A percentile compares a stretch with the other conserved stretches of the same genome.
These are phyloP conservation scores for Myxozyma udenii DNA, from an alignment of 805 yeast species.

Conservation along the genomic window DNA sequence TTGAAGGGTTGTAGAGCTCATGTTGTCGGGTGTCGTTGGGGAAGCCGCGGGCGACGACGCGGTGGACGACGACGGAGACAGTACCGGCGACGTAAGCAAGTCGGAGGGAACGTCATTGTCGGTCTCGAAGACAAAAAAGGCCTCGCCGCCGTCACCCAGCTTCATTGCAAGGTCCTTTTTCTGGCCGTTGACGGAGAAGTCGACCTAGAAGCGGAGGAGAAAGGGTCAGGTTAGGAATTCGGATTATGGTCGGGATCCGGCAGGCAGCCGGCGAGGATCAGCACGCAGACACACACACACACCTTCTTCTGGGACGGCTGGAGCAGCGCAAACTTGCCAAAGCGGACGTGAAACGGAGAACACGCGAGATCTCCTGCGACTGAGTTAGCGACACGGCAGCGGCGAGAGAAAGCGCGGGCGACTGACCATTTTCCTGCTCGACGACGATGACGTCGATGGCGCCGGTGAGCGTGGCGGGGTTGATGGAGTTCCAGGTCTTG, in stretches of 20 bases:
- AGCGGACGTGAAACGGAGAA: constrained; percentile 94
- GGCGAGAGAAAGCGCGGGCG: no score
- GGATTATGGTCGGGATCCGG: neutral
- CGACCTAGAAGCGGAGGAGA: constrained; percentile 46
- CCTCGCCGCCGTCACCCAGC: constrained; percentile 96
- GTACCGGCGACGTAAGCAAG: constrained; percentile 81
- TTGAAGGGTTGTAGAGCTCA: constrained; percentile 31
- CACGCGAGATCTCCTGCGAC: constrained; percentile 62
- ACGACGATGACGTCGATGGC: constrained; percentile 96
- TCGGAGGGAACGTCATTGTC: constrained; percentile 66
- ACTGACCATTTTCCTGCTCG: constrained; percentile 72
- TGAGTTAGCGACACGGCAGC: neutral
- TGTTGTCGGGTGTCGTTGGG: constrained; percentile 2
- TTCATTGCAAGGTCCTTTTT: constrained; percentile 89
- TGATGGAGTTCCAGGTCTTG: constrained; percentile 94
- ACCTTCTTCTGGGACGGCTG: constrained; percentile 89
- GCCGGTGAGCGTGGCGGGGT: constrained; percentile 93
- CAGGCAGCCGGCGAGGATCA: neutral
- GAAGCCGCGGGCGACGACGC: constrained; percentile 31
- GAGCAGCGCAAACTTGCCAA: constrained; percentile 88
- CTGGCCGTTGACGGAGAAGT: constrained; percentile 77
- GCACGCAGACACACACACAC: neutral
- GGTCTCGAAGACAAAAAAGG: constrained; percentile 93
- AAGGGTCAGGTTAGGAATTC: neutral
- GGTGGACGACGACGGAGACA: constrained; percentile 60